These are phyloP conservation scores for Isatis tinctoria DNA, from an alignment of 345 rosid species.

Conservation along the genomic window DNA sequence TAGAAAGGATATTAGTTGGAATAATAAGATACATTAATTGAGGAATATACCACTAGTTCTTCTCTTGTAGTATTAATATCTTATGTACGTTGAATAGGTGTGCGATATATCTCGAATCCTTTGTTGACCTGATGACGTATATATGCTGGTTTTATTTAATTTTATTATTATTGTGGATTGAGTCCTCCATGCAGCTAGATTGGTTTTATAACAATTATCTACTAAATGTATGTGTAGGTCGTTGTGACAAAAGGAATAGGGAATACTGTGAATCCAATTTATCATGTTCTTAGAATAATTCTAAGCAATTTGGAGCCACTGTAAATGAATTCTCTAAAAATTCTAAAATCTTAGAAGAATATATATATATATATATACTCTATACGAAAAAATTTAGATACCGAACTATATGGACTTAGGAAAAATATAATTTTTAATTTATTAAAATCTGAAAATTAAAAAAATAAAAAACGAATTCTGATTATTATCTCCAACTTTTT, in stretches of 20 bases:
- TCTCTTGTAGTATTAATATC: conserved; percentile 1
- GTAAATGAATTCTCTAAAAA: neutral
- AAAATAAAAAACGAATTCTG: neutral
- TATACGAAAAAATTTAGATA: neutral
- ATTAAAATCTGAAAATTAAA: neutral
- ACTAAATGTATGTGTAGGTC: neutral
- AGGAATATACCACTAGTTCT: conserved; percentile 5
- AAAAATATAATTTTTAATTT: neutral
- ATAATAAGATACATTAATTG: conserved; percentile 4
- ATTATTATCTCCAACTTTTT: neutral
- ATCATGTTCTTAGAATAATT: neutral
- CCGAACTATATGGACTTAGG: neutral
- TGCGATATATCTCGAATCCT: neutral
- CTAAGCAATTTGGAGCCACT: neutral
- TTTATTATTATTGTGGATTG: conserved; percentile 10
- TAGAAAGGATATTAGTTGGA: conserved; percentile 15
- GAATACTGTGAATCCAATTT: neutral
- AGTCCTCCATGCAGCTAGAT: conserved; percentile 30
- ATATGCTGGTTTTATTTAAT: neutral
- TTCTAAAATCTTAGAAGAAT: neutral
- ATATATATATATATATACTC: neutral
- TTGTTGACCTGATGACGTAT: conserved; percentile 22
- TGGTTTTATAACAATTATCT: neutral
- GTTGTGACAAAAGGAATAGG: neutral
- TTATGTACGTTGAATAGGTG: conserved; percentile 25